A percentile compares a stretch with the other conserved stretches of the same genome.
These are phyloP conservation scores for Biscogniauxia marginata DNA, from an alignment of 2,329 filamentous ascomycete genomes.

Conservation along the genomic window DNA sequence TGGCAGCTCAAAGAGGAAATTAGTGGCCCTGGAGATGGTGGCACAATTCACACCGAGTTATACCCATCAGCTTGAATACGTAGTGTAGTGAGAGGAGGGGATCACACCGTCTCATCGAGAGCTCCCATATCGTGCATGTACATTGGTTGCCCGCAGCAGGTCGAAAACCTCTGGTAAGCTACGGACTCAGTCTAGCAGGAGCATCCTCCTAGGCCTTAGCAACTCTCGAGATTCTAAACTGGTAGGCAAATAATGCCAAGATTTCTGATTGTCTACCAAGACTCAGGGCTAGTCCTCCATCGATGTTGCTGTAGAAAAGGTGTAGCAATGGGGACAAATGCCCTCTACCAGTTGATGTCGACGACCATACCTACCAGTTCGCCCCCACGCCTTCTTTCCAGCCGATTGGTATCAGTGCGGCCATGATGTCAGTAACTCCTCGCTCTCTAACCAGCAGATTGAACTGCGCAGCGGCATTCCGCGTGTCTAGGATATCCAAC, in stretches of 20 bases:
- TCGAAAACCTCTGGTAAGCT: too few species aligned
- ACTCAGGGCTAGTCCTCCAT: too few species aligned
- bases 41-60: not conserved
- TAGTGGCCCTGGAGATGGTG: not conserved
- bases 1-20: too few species aligned
- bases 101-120: not conserved
- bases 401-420: conserved; percentile 81
- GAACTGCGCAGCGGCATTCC: conserved; percentile 92
- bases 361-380: conserved; percentile 12
- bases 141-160: too few species aligned
- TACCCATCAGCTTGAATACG: not conserved
- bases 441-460: conserved; percentile 94
- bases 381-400: conserved; percentile 65
- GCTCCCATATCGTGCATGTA: too few species aligned
- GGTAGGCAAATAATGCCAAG: not conserved
- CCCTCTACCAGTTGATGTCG: too few species aligned
- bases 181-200: not conserved
- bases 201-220: not conserved
- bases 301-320: too few species aligned
- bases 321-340: too few species aligned
- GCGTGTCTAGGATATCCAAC: conserved; percentile 85
- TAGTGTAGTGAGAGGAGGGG: not conserved
- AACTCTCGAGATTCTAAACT: not conserved
- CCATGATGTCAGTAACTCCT: conserved; percentile 80
- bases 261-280: not conserved